phyloP scores from a whole-genome alignment of 148 eudicot genomes.

The Tetragonia tetragonoides region DNA sequence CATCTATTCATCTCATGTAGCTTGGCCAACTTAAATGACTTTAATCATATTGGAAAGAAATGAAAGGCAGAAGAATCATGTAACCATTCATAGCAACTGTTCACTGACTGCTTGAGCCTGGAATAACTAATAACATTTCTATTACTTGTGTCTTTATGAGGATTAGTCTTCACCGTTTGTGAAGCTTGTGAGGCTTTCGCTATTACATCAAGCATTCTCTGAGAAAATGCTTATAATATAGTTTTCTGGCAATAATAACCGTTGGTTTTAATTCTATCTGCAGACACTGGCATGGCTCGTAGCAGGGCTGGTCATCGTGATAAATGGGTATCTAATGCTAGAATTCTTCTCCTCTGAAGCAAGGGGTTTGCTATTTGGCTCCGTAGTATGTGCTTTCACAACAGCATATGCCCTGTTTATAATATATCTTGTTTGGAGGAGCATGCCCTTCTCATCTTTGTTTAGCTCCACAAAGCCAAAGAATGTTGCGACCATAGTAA shows the following conservation, averaged over 20 bases:
- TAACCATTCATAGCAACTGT: no score
- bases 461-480: slow-evolving; percentile 20
- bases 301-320: slow-evolving; percentile 45
- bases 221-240: not conserved
- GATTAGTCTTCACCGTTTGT: no score
- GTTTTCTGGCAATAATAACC: not conserved
- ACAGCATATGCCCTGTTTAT: slow-evolving; percentile 37
- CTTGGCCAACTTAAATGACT: no score
- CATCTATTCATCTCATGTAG: no score
- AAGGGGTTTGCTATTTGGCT: slow-evolving; percentile 35
- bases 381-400: slow-evolving; percentile 27
- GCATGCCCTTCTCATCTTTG: slow-evolving; percentile 35
- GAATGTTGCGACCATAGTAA: slow-evolving; percentile 16
- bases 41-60: no score
- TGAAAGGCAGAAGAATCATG: no score
- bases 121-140: not conserved
- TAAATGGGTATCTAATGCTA: slow-evolving; percentile 45
- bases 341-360: slow-evolving; percentile 43
- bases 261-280: not conserved
- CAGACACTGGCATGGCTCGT: slow-evolving; percentile 46
- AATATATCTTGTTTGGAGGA: slow-evolving; percentile 39
- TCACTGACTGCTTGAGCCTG: no score
- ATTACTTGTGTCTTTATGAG: not conserved
- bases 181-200: no score
- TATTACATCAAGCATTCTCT: no score